Evolutionary conservation across 2,329 filamentous ascomycete species (phyloP).

Genomic region (Boeremia exigua): DNA sequence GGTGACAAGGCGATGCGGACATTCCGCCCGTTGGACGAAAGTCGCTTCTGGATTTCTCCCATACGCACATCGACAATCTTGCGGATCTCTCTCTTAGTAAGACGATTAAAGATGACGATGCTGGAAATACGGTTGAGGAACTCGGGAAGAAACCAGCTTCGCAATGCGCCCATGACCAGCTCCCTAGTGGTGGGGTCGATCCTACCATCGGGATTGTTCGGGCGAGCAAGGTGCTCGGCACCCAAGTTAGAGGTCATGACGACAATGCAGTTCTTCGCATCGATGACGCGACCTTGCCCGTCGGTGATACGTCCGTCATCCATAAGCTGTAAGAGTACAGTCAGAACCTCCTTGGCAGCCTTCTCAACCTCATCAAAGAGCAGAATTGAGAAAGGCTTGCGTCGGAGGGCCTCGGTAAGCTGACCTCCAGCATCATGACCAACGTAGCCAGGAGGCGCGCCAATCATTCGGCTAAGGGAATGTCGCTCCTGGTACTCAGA

Average conservation of each 20-base stretch:
- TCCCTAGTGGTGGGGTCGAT: constrained; percentile 87
- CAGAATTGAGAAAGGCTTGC: constrained; percentile 95
- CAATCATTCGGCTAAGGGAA: constrained; percentile 95
- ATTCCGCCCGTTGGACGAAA: constrained; percentile 83
- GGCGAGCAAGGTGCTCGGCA: constrained; percentile 87
- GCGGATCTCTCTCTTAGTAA: constrained; percentile 87
- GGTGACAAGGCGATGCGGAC: constrained; percentile 82
- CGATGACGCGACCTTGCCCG: constrained; percentile 91
- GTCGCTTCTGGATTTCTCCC: constrained; percentile 85
- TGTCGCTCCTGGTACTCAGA: constrained; percentile 99
- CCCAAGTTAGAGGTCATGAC: constrained; percentile 99
- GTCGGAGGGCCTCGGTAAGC: constrained; percentile 90
- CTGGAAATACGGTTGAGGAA: constrained; percentile 98
- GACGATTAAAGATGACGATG: constrained; percentile 97
- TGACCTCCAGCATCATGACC: constrained; percentile 96
- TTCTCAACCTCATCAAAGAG: constrained; percentile 99
- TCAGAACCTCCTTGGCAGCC: constrained; percentile 95
- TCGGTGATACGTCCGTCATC: constrained; percentile 98
- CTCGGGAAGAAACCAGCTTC: constrained; percentile 96
- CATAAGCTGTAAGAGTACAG: constrained; percentile 98
- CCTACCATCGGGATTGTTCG: constrained; percentile 76
- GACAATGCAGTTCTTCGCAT: constrained; percentile 97
- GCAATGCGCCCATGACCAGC: constrained; percentile 86
- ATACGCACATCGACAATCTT: constrained; percentile 94
- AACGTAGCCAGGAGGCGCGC: constrained; percentile 94